A percentile compares a stretch with the other conserved stretches of the same genome.
phyloP scores from a whole-genome alignment of 805 yeast genomes.

The Yamadazyma takamatsuzukensis region DNA sequence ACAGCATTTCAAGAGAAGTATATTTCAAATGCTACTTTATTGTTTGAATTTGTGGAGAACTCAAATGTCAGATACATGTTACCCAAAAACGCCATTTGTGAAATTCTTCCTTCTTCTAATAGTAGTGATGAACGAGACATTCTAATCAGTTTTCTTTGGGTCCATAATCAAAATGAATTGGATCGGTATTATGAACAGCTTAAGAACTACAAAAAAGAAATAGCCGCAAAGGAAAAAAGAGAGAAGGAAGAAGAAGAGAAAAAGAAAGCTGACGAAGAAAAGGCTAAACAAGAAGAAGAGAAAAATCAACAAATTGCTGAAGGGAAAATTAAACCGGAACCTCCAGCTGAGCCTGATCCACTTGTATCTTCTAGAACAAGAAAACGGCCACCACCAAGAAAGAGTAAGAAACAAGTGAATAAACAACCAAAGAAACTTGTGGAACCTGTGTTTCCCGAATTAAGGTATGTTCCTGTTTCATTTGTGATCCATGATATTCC shows the following conservation, averaged over 20 bases:
- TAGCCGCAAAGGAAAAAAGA: conserved; percentile 25
- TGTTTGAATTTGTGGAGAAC: conserved; percentile 82
- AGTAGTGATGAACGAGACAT: conserved; percentile 35
- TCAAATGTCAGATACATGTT: conserved; percentile 68
- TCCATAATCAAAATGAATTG: conserved; percentile 49
- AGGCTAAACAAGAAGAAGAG: conserved; percentile 16
- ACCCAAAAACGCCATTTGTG: conserved; percentile 76
- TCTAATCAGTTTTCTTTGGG: conserved; percentile 45
- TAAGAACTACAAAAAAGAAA: conserved; percentile 24
- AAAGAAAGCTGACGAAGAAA: conserved; percentile 23
- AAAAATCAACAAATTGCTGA: conserved; percentile 11
- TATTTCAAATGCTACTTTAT: conserved; percentile 62
- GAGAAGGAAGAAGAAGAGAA: conserved; percentile 21
- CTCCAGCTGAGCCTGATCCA: conserved; percentile 9
- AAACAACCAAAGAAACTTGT: conserved; percentile 19
- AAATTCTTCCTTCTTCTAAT: conserved; percentile 37
- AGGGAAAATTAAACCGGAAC: conserved; percentile 10
- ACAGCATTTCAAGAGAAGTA: conserved; percentile 79
- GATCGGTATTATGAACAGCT: conserved; percentile 40
- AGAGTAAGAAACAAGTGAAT: conserved; percentile 13
- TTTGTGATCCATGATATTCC: conserved; percentile 66
- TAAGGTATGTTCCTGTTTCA: conserved; percentile 59
- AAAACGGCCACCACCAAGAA: conserved; percentile 15
- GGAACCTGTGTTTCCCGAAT: conserved; percentile 42
- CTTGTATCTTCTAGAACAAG: neutral